These are phyloP conservation scores for Exophiala lecanii-corni DNA, from an alignment of 2,329 filamentous ascomycete genomes.

Conservation along the genomic window DNA sequence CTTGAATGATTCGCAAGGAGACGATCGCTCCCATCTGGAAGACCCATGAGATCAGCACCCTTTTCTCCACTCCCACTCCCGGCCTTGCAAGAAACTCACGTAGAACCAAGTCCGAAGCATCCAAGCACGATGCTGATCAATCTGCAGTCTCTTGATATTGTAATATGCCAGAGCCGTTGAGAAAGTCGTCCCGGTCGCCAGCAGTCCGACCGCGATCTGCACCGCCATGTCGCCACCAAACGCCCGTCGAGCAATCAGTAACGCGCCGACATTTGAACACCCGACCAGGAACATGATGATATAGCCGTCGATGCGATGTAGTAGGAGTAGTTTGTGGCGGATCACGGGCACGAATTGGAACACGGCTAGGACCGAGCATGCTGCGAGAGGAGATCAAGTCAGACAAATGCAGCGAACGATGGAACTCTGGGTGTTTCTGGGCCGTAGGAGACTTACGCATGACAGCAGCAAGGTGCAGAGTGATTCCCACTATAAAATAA, in stretches of 20 bases:
- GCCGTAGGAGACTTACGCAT: conserved; percentile 42
- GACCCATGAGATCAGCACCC: too few relatives aligned
- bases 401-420: conserved; percentile 43
- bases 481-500: neutral
- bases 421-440: conserved; percentile 34
- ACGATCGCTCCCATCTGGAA: too few relatives aligned
- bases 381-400: conserved; percentile 31
- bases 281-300: conserved; percentile 47
- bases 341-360: conserved; percentile 43
- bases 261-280: conserved; percentile 44
- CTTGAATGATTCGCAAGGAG: too few relatives aligned
- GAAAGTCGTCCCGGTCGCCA: conserved; percentile 44
- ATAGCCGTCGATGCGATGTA: conserved; percentile 61
- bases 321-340: conserved; percentile 44
- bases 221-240: conserved; percentile 53
- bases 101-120: conserved; percentile 56
- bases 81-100: too few relatives aligned
- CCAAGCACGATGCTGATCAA: conserved; percentile 61
- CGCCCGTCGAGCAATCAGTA: conserved; percentile 49
- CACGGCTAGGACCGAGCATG: conserved; percentile 36
- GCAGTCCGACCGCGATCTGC: conserved; percentile 42
- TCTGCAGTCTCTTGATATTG: conserved; percentile 57
- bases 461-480: conserved; percentile 31
- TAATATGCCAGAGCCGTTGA: conserved; percentile 47
- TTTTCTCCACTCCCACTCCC: too few relatives aligned